Conservation (phyloP, 345 rosid species). For the Litchi chinensis region DNA sequence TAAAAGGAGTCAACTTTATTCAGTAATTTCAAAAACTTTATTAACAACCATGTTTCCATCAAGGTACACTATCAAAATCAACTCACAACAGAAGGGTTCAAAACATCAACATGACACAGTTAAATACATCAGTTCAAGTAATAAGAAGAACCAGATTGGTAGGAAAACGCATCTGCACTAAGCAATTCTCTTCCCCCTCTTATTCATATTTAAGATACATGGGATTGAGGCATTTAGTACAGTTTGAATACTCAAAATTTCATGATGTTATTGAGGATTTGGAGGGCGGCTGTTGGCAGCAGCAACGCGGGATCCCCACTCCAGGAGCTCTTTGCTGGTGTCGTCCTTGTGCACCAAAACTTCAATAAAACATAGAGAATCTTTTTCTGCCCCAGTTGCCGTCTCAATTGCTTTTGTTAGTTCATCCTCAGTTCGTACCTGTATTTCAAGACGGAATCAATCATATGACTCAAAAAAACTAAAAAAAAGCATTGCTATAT, state of each 20-base stretch:
- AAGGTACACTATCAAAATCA: background rate
- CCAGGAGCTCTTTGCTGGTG: conserved; percentile 80
- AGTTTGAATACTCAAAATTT: background rate
- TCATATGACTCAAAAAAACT: background rate
- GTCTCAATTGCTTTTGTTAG: conserved; percentile 44
- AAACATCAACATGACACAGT: background rate
- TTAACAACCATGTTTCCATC: background rate
- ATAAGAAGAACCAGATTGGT: background rate
- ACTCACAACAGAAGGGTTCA: background rate
- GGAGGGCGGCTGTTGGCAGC: conserved; percentile 73
- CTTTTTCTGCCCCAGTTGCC: conserved; percentile 49
- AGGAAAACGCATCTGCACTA: no score
- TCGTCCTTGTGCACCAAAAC: conserved; percentile 69
- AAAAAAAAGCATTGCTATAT: background rate
- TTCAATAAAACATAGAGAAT: conserved; percentile 68
- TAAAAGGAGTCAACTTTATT: background rate
- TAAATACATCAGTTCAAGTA: background rate
- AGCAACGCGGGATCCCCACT: conserved; percentile 81
- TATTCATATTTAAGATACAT: background rate
- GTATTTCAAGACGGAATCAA: conserved; percentile 12
- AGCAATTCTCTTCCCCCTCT: background rate
- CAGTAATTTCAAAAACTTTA: no score
- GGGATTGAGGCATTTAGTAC: background rate
- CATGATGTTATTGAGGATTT: conserved; percentile 52
- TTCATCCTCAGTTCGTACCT: conserved; percentile 62